Conservation (phyloP, 768 basidiomycete species). For the Boletus tylopilopsis region DNA sequence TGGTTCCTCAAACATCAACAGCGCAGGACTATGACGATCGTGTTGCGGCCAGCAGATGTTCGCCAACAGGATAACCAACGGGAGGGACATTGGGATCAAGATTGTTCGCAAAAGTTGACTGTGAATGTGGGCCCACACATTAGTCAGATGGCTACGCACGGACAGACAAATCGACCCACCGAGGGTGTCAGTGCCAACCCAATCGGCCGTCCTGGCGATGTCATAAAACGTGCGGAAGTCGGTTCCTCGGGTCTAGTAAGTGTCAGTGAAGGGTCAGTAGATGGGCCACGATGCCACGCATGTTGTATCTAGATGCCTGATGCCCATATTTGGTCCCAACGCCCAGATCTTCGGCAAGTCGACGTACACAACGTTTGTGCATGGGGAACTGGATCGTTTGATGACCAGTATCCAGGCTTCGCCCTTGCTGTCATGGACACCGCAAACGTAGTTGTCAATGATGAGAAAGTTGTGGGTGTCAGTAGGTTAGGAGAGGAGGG, state of each 20-base stretch:
- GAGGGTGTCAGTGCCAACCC: slow-evolving; percentile 13
- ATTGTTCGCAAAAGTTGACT: slow-evolving; percentile 18
- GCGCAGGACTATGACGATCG: not conserved
- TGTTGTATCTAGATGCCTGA: no score
- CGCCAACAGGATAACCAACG: slow-evolving; percentile 11
- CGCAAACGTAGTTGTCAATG: no score
- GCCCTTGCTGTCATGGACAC: no score
- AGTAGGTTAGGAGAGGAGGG: no score
- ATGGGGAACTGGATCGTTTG: no score
- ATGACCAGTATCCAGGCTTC: no score
- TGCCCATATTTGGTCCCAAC: no score
- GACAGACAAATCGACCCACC: not conserved
- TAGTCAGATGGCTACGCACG: not conserved
- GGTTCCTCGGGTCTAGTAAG: no score
- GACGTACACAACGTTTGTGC: no score
- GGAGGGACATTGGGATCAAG: slow-evolving; percentile 8
- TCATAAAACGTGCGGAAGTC: slow-evolving; percentile 16
- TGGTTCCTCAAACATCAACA: slow-evolving; percentile 11
- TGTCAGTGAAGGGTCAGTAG: slow-evolving; percentile 11
- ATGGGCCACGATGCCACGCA: no score
- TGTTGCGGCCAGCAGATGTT: slow-evolving; percentile 7
- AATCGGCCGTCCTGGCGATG: slow-evolving; percentile 6
- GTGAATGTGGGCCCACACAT: not conserved
- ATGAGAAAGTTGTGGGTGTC: no score
- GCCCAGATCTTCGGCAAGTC: no score